These are phyloP conservation scores for Stagonosporopsis rhizophila DNA, from an alignment of 2,329 filamentous ascomycete genomes.

Conservation along the genomic window DNA sequence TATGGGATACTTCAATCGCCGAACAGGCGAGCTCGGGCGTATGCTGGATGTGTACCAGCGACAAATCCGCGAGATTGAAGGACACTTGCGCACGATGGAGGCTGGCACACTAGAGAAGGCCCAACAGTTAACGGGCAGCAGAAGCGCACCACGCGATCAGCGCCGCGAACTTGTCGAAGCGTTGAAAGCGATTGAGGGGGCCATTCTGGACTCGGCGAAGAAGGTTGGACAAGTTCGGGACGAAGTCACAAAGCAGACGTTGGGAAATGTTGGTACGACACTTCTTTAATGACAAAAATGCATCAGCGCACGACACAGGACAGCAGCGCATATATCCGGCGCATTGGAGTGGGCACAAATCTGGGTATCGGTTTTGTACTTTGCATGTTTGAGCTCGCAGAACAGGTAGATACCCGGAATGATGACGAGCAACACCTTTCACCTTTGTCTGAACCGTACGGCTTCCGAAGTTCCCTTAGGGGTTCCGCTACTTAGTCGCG, in stretches of 20 bases:
- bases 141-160: conserved; percentile 47
- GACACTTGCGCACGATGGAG: conserved; percentile 58
- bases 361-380: background rate
- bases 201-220: conserved; percentile 57
- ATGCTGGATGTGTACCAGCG: conserved; percentile 51
- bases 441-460: background rate
- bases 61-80: conserved; percentile 57
- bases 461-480: no score
- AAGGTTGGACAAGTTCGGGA: conserved; percentile 57
- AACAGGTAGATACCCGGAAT: conserved; percentile 26
- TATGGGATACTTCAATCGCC: conserved; percentile 54
- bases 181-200: conserved; percentile 57
- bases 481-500: no score
- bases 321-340: background rate
- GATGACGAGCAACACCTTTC: background rate
- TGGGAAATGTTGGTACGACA: conserved; percentile 44
- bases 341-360: background rate
- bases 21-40: conserved; percentile 49
- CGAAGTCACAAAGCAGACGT: conserved; percentile 54
- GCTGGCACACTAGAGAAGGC: conserved; percentile 52
- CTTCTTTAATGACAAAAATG: conserved; percentile 28
- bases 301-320: background rate
- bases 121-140: conserved; percentile 50
- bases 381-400: background rate
- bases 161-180: conserved; percentile 55